A percentile compares a stretch with the other conserved stretches of the same genome.
phyloP scores from a whole-genome alignment of 257 asterid species.

The Cinchona pubescens region DNA sequence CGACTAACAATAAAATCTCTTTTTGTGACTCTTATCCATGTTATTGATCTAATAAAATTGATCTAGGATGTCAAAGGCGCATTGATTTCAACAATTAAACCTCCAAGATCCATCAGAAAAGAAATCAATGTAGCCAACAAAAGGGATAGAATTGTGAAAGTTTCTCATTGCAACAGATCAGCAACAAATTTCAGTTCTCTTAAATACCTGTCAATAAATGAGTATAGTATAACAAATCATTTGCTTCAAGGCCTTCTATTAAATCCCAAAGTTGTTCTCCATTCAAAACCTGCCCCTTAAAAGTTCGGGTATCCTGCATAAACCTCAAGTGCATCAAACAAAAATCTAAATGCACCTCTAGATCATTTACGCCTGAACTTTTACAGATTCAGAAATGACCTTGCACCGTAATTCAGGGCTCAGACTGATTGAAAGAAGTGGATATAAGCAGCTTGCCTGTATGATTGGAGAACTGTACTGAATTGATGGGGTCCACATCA shows the following conservation, averaged over 20 bases:
- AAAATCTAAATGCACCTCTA: conserved; percentile 2
- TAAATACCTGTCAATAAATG: conserved; percentile 87
- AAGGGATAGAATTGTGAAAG: background rate
- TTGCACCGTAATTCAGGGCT: conserved; percentile 42
- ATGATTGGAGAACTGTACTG: conserved; percentile 98
- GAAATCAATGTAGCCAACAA: background rate
- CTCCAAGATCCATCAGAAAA: background rate
- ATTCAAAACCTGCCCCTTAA: conserved; percentile 94
- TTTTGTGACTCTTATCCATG: background rate
- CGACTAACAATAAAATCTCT: too few species aligned
- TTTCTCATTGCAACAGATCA: background rate
- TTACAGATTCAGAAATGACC: conserved; percentile 37
- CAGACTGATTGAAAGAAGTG: conserved; percentile 41
- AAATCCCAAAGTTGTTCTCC: conserved; percentile 97
- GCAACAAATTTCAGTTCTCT: background rate
- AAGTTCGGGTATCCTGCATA: conserved; percentile 93
- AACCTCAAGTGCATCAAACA: conserved; percentile 21
- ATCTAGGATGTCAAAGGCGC: background rate
- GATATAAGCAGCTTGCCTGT: conserved; percentile 85
- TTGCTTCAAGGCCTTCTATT: conserved; percentile 90
- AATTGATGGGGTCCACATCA: conserved; percentile 94
- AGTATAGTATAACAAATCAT: conserved; percentile 76
- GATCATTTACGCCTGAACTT: conserved; percentile 26
- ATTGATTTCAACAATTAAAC: background rate
- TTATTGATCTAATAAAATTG: background rate